These are phyloP conservation scores for Danielia oregonensis DNA, from an alignment of 805 yeast species.

Conservation along the genomic window DNA sequence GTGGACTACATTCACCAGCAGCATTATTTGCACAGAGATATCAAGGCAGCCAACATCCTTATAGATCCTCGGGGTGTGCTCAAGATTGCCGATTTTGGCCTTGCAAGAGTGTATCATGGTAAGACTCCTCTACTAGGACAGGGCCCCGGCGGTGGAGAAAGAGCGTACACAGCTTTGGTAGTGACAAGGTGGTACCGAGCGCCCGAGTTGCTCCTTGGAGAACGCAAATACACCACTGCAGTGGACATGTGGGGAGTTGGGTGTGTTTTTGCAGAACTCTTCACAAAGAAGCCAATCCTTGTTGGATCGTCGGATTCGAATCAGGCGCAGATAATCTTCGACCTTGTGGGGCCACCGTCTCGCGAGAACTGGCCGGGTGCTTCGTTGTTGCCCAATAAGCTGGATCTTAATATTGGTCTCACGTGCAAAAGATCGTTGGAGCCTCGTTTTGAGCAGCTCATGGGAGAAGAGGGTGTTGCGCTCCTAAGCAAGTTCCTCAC, in stretches of 20 bases:
- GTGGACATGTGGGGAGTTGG: conserved; percentile 98
- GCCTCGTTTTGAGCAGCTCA: conserved; percentile 40
- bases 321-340: conserved; percentile 80
- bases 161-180: conserved; percentile 60
- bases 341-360: conserved; percentile 76
- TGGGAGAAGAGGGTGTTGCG: conserved; percentile 47
- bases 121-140: conserved; percentile 47
- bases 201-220: conserved; percentile 88
- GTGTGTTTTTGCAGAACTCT: conserved; percentile 91
- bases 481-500: conserved; percentile 60
- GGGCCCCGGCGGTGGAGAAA: conserved; percentile 58
- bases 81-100: conserved; percentile 93
- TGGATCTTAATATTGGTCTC: conserved; percentile 43
- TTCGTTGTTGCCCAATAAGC: conserved; percentile 51
- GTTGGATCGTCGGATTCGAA: conserved; percentile 84
- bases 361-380: conserved; percentile 60
- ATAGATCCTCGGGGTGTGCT: conserved; percentile 72
- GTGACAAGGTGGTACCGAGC: conserved; percentile 98
- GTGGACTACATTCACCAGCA: conserved; percentile 72
- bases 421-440: conserved; percentile 46
- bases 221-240: conserved; percentile 83
- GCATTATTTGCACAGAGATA: conserved; percentile 74
- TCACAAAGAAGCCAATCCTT: conserved; percentile 73
- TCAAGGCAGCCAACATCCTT: conserved; percentile 92
- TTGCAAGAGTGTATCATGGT: conserved; percentile 75